Evolutionary conservation across 2,329 filamentous ascomycete species (phyloP).

Genomic region (Teratosphaeria destructans): DNA sequence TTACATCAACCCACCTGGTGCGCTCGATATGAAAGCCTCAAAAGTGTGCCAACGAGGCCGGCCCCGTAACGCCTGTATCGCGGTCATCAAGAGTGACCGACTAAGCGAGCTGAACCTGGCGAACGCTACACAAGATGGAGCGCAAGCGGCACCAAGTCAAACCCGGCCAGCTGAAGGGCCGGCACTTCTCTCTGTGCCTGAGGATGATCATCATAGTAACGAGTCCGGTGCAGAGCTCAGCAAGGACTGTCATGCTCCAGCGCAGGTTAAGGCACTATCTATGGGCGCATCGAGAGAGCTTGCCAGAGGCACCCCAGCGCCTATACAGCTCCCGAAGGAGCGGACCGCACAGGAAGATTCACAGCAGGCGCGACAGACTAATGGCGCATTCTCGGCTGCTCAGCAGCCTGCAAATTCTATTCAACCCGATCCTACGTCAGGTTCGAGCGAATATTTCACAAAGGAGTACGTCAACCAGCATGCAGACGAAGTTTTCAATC

Average conservation of each 20-base stretch:
- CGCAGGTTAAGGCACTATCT: no score
- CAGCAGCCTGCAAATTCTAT: background rate
- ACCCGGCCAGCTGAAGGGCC: background rate
- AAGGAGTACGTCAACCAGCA: slow-evolving; percentile 13
- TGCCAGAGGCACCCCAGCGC: no score
- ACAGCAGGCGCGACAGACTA: no score
- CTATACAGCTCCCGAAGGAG: no score
- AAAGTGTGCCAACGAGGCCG: slow-evolving; percentile 22
- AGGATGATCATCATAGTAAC: background rate
- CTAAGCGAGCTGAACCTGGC: slow-evolving; percentile 30
- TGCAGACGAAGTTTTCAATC: slow-evolving; percentile 18
- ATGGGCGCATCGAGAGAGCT: no score
- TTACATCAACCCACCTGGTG: slow-evolving; percentile 37
- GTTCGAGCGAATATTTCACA: slow-evolving; percentile 1
- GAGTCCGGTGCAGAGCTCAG: no score
- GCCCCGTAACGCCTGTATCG: slow-evolving; percentile 33
- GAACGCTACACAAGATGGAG: background rate
- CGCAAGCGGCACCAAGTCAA: no score
- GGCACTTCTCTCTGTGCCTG: background rate
- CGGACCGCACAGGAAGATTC: no score
- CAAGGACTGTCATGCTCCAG: no score
- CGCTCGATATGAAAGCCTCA: slow-evolving; percentile 19
- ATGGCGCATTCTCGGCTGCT: background rate
- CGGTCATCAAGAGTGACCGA: slow-evolving; percentile 29
- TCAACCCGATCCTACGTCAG: background rate